Conservation (phyloP, 1,284 basidiomycete species). For the Chiua sp. region DNA sequence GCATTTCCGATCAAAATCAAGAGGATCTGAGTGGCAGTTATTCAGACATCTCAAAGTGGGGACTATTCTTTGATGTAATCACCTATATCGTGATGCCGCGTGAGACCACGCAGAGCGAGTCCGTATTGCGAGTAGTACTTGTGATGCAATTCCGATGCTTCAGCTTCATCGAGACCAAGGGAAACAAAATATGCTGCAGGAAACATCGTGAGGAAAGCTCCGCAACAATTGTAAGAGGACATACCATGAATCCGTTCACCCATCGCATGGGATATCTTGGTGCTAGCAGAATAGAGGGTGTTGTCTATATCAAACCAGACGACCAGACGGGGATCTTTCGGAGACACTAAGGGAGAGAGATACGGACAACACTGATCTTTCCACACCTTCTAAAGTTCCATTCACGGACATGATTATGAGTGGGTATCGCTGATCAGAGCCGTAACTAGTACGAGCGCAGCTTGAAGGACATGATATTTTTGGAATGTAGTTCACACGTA, state of each 20-base stretch:
- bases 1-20: slow-evolving; percentile 88
- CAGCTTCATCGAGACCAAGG: slow-evolving; percentile 70
- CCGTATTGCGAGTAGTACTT: slow-evolving; percentile 84
- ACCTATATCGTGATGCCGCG: slow-evolving; percentile 82
- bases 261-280: slow-evolving; percentile 83
- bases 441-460: too few relatives aligned
- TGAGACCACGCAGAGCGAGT: slow-evolving; percentile 84
- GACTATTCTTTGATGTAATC: slow-evolving; percentile 20
- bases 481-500: slow-evolving; percentile 30
- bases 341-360: slow-evolving; percentile 8
- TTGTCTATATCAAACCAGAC: slow-evolving; percentile 91
- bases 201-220: background rate
- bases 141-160: slow-evolving; percentile 75
- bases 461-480: slow-evolving; percentile 12
- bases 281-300: slow-evolving; percentile 80
- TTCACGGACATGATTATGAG: slow-evolving; percentile 25
- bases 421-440: slow-evolving; percentile 28
- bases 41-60: slow-evolving; percentile 1
- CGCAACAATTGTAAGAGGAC: slow-evolving; percentile 11
- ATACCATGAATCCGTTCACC: slow-evolving; percentile 77
- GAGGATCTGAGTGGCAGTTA: slow-evolving; percentile 59
- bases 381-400: slow-evolving; percentile 30
- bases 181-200: slow-evolving; percentile 74
- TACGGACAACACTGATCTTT: background rate
- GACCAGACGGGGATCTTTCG: slow-evolving; percentile 52